A percentile compares a stretch with the other conserved stretches of the same genome.
Conservation (phyloP, 345 rosid genomes). For the Zanthoxylum bungeanum region DNA sequence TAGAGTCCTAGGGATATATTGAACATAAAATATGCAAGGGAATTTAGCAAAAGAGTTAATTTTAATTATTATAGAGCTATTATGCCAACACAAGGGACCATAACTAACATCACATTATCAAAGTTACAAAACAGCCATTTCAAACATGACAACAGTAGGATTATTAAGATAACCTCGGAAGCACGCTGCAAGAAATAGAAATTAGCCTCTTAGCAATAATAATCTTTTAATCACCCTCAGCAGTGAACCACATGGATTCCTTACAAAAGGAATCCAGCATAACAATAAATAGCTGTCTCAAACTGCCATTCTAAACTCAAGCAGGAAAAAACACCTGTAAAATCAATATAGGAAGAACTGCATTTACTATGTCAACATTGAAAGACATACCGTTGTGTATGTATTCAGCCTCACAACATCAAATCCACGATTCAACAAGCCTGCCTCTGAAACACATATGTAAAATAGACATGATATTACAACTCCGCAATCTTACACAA, state of each 20-base stretch:
- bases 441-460: slow-evolving; percentile 64
- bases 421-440: slow-evolving; percentile 81
- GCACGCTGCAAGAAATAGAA: not conserved
- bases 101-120: not conserved
- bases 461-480: slow-evolving; percentile 1
- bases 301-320: not conserved
- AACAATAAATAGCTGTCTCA: not conserved
- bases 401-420: slow-evolving; percentile 88
- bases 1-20: not conserved
- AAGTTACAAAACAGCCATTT: not conserved
- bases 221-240: not conserved
- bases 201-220: not conserved
- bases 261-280: slow-evolving; percentile 4
- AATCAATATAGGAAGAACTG: not conserved
- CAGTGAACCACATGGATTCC: not conserved
- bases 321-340: not conserved
- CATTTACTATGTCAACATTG: not conserved
- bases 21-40: not conserved
- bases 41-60: not conserved
- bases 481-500: not conserved
- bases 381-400: slow-evolving; percentile 78
- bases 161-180: not conserved
- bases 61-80: not conserved
- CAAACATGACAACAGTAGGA: not conserved
- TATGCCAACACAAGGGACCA: not conserved